Evolutionary conservation across 2,329 filamentous ascomycete genomes (phyloP).

Genomic region (Zopfia rhizophila): DNA sequence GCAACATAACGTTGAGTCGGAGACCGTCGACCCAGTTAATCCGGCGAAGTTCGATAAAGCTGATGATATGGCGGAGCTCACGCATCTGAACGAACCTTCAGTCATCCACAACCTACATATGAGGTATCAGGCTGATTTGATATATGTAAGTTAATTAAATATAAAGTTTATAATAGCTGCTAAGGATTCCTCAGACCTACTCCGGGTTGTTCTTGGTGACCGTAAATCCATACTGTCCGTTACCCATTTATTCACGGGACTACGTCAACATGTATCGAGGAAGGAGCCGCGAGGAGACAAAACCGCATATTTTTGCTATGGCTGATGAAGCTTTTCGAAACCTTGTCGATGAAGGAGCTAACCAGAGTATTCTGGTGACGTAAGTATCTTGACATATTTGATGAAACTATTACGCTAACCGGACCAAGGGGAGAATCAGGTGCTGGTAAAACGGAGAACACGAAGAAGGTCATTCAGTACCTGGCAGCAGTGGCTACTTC

Average conservation of each 20-base stretch:
- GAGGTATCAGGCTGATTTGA: conserved; percentile 94
- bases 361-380: conserved; percentile 97
- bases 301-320: conserved; percentile 97
- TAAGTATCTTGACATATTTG: conserved; percentile 46
- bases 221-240: conserved; percentile 93
- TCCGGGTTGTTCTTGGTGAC: conserved; percentile 97
- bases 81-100: conserved; percentile 96
- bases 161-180: neutral
- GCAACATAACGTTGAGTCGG: conserved; percentile 86
- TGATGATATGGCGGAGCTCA: conserved; percentile 98
- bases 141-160: conserved; percentile 70
- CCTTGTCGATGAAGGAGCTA: conserved; percentile 91
- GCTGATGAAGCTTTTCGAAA: conserved; percentile 97
- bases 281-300: conserved; percentile 88
- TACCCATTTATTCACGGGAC: conserved; percentile 96
- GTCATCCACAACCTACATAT: conserved; percentile 97
- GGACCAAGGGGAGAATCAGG: conserved; percentile 81
- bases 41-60: conserved; percentile 99
- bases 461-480: conserved; percentile 99
- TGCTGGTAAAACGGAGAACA: conserved; percentile 98
- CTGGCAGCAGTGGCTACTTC: conserved; percentile 91
- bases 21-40: conserved; percentile 98
- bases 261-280: conserved; percentile 99
- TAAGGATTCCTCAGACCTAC: conserved; percentile 73
- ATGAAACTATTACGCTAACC: conserved; percentile 26